Percentiles rank a stretch among this genome's conserved stretches.
phyloP scores from a whole-genome alignment of 1,139 yeast species.

The Zygoascus meyerae region DNA sequence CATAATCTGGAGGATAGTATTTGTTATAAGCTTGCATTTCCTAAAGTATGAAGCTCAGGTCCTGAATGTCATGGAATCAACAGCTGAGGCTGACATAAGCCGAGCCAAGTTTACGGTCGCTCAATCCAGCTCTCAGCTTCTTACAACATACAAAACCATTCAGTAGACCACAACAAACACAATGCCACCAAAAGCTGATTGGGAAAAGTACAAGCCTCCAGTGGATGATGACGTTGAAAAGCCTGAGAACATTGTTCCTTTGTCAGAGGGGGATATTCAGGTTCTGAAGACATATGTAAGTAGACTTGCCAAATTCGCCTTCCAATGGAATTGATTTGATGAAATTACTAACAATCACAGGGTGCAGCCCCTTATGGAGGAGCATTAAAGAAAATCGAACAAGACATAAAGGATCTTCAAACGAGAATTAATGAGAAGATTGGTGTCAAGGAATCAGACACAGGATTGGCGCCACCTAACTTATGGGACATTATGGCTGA shows the following conservation, averaged over 20 bases:
- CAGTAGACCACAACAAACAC: conserved; percentile 10
- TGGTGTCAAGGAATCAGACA: conserved; percentile 90
- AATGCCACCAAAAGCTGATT: conserved; percentile 86
- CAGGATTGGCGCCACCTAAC: conserved; percentile 93
- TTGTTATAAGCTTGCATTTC: conserved; percentile 28
- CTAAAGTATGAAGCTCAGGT: not conserved
- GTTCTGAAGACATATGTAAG: conserved; percentile 78
- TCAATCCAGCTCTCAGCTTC: conserved; percentile 2
- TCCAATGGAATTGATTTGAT: not conserved
- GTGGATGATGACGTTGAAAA: conserved; percentile 65
- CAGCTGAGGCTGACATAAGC: not conserved
- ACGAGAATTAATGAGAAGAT: conserved; percentile 86
- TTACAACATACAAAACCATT: not conserved
- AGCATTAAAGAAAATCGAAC: conserved; percentile 72
- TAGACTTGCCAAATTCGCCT: conserved; percentile 5
- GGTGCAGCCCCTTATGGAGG: conserved; percentile 96
- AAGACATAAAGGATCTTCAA: conserved; percentile 78
- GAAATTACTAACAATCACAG: conserved; percentile 17
- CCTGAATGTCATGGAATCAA: too few species aligned
- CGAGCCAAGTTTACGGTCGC: too few species aligned
- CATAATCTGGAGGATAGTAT: conserved; percentile 35
- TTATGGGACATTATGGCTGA: conserved; percentile 98
- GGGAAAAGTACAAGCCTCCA: conserved; percentile 95
- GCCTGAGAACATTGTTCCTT: conserved; percentile 72
- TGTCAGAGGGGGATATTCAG: conserved; percentile 94